A percentile compares a stretch with the other conserved stretches of the same genome.
Conservation (phyloP, 495 filamentous ascomycete genomes). For the Patellaria atrata region DNA sequence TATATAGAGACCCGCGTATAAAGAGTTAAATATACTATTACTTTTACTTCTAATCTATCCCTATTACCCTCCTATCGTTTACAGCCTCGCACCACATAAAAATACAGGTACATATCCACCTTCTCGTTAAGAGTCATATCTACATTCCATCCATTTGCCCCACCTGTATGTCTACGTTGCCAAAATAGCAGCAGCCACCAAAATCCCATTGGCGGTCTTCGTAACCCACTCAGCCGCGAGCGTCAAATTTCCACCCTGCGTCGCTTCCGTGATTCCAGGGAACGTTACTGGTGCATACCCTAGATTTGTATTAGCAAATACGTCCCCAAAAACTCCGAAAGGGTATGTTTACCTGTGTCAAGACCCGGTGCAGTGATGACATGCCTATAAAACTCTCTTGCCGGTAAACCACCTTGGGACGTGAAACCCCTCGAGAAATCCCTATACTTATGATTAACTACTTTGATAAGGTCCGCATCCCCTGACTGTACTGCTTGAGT, state of each 20-base stretch:
- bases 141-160: too few species aligned
- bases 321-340: too few species aligned
- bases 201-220: conserved; percentile 13
- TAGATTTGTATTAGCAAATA: too few species aligned
- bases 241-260: conserved; percentile 9
- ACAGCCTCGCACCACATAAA: too few species aligned
- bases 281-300: conserved; percentile 18
- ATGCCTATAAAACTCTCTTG: conserved; percentile 16
- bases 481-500: conserved; percentile 3
- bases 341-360: too few species aligned
- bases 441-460: conserved; percentile 15
- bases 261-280: conserved; percentile 15
- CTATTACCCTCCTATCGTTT: too few species aligned
- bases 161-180: conserved; percentile 17
- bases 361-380: conserved; percentile 16
- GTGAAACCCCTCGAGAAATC: conserved; percentile 17
- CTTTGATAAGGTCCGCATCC: conserved; percentile 12
- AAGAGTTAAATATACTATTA: too few species aligned
- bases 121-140: too few species aligned
- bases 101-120: too few species aligned
- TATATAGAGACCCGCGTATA: too few species aligned
- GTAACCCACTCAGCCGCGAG: conserved; percentile 16
- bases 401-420: conserved; percentile 15
- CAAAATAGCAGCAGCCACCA: conserved; percentile 14
- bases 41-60: too few species aligned